Evolutionary conservation across 768 basidiomycete species (phyloP), one percentile per base, ranked within the genome.

Genomic region (Daedaleopsis nitida): DNA sequence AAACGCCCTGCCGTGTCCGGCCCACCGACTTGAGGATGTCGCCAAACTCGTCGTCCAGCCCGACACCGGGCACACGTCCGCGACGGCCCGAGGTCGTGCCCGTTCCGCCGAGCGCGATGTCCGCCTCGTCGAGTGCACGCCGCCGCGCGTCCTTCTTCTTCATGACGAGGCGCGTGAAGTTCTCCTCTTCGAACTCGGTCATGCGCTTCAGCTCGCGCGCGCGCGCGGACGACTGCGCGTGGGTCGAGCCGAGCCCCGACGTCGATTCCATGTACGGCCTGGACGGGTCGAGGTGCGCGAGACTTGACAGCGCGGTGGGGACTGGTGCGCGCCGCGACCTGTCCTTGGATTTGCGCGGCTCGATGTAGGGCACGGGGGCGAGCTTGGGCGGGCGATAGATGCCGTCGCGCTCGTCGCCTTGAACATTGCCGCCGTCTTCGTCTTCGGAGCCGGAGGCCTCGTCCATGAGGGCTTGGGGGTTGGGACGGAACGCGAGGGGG

Each of bases 111-210:
- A 98, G 77, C 17, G 93, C 93, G 62, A 98, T 76, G 64, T 93
- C 91, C 64, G 84, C 92, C 73, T 98, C 96, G 69, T 98, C 96
- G 61, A 84, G 80, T 55, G 72, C 76, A 19, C 96, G 81, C 48
- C 87, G 79, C 66, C 80, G 84, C 16, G 84, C 82, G 48, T 96
- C 94, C 69, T 86, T 87, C 81, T 98, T 98, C 72, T 88, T 91
- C 85, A 95, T 88, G 61, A 96, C 81, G 55, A 98, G 69, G 48
- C 96, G 87, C 39, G 91, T 92, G 76, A 98, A 93, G 74, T 96
- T 95, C 49, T 93, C 93, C 72, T 96, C 94, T 76, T 98, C 96
- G 73, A 92, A 98, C 63, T 93, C 88, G 53, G 84, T 86, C 75
- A 97, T 84, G 7, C 86, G 83, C 65, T 86, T 83, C 57, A 98